A percentile compares a stretch with the other conserved stretches of the same genome.
Conservation (phyloP, 768 basidiomycete species). For the Mycena epipterygia region DNA sequence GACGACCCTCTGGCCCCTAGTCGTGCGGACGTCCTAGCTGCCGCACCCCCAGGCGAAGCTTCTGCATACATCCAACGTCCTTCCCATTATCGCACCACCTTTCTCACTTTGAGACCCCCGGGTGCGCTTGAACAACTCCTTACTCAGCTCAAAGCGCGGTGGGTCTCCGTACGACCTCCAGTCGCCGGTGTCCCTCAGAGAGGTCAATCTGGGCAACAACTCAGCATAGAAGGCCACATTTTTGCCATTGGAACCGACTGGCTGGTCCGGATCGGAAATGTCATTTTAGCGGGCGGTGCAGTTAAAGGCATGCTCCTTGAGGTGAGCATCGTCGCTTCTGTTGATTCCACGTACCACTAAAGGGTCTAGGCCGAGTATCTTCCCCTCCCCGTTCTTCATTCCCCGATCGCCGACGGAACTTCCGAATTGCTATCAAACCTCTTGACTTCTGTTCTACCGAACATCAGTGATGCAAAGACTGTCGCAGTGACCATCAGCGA, state of each 20-base stretch:
- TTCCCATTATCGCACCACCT: constrained; percentile 83
- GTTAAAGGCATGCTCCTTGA: constrained; percentile 90
- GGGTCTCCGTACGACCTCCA: constrained; percentile 77
- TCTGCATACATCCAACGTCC: constrained; percentile 59
- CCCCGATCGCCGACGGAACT: constrained; percentile 74
- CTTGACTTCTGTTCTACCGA: constrained; percentile 80
- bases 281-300: constrained; percentile 79
- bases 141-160: constrained; percentile 79
- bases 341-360: constrained; percentile 15
- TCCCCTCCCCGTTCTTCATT: constrained; percentile 77
- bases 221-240: constrained; percentile 78
- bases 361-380: constrained; percentile 81
- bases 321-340: constrained; percentile 54
- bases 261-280: constrained; percentile 85
- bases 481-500: constrained; percentile 85
- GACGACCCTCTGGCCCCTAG: constrained; percentile 83
- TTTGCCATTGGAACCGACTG: constrained; percentile 86
- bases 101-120: constrained; percentile 81
- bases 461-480: constrained; percentile 78
- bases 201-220: constrained; percentile 70
- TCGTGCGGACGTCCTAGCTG: constrained; percentile 69
- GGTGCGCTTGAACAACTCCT: constrained; percentile 83
- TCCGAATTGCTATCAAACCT: constrained; percentile 83
- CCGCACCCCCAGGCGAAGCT: constrained; percentile 59
- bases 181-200: constrained; percentile 54